phyloP scores from a whole-genome alignment of 352 stramenopile species.

The Pythium utonaiense region DNA sequence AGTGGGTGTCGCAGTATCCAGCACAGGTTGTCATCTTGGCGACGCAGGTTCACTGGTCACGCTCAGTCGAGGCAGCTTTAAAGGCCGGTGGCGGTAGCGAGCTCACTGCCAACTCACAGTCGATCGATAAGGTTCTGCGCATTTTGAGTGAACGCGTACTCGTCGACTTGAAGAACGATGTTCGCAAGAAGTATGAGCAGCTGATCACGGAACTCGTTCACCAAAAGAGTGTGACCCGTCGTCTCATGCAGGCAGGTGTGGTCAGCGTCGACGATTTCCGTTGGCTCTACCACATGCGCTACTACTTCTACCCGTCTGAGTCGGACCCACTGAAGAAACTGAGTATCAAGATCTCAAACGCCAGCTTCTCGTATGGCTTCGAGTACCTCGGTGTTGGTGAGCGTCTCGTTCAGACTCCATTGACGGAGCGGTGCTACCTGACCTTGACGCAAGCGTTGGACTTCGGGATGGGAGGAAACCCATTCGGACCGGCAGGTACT shows the following conservation, averaged over 20 bases:
- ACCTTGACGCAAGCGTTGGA: constrained; percentile 99
- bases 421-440: constrained; percentile 99
- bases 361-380: constrained; percentile 98
- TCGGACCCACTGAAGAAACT: constrained; percentile 90
- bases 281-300: constrained; percentile 99
- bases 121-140: constrained; percentile 86
- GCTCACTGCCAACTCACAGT: constrained; percentile 45
- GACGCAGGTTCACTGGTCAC: constrained; percentile 97
- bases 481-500: constrained; percentile 98
- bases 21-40: constrained; percentile 99
- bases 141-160: constrained; percentile 97
- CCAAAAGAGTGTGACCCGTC: constrained; percentile 96
- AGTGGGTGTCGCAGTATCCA: constrained; percentile 97
- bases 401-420: constrained; percentile 98
- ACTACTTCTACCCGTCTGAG: constrained; percentile 92
- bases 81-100: constrained; percentile 46
- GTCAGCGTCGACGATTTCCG: constrained; percentile 92
- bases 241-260: constrained; percentile 85
- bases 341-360: constrained; percentile 97
- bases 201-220: constrained; percentile 99
- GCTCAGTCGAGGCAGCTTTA: constrained; percentile 91
- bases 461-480: constrained; percentile 98
- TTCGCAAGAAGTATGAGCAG: constrained; percentile 99
- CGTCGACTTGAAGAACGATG: constrained; percentile 91
- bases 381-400: constrained; percentile 99